Evolutionary conservation across 345 rosid genomes (phyloP).

Genomic region (Sisymbrium irio): DNA sequence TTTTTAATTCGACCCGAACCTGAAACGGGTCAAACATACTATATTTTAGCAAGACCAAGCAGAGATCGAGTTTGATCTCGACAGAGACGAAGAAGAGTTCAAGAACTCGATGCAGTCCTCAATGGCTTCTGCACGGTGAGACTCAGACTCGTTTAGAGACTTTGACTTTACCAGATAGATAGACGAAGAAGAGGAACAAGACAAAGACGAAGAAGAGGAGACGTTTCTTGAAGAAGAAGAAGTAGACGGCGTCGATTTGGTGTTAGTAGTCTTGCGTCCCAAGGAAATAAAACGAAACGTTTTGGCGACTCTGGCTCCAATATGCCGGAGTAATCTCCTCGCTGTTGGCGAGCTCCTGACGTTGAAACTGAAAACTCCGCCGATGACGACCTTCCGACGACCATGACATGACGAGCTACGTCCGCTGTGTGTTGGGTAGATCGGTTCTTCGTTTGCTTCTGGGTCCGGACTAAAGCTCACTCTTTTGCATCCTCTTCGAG

Average conservation of each 20-base stretch:
- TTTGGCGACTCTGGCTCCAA: slow-evolving; percentile 52
- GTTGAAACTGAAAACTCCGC: slow-evolving; percentile 41
- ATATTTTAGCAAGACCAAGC: slow-evolving; percentile 45
- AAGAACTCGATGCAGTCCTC: slow-evolving; percentile 92
- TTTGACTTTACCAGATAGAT: slow-evolving; percentile 52
- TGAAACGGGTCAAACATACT: not conserved
- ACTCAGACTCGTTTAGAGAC: slow-evolving; percentile 65
- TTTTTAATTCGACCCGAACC: not conserved
- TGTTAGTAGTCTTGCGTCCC: slow-evolving; percentile 27
- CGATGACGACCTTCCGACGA: slow-evolving; percentile 34
- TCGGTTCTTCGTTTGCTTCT: slow-evolving; percentile 19
- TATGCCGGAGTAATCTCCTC: slow-evolving; percentile 42
- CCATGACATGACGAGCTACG: slow-evolving; percentile 36
- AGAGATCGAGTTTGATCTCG: slow-evolving; percentile 68
- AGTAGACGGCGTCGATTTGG: not conserved
- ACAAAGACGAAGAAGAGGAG: slow-evolving; percentile 9
- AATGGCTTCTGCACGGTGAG: slow-evolving; percentile 81
- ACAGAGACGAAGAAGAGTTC: slow-evolving; percentile 71
- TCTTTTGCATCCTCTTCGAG: slow-evolving; percentile 52
- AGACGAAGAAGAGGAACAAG: slow-evolving; percentile 45
- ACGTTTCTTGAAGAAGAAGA: slow-evolving; percentile 7
- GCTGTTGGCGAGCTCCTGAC: slow-evolving; percentile 26
- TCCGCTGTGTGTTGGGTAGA: slow-evolving; percentile 4
- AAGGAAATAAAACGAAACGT: slow-evolving; percentile 48
- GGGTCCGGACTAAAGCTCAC: slow-evolving; percentile 65